Conservation (phyloP, 164 flowering plant species). For the Umbilicus rupestris region DNA sequence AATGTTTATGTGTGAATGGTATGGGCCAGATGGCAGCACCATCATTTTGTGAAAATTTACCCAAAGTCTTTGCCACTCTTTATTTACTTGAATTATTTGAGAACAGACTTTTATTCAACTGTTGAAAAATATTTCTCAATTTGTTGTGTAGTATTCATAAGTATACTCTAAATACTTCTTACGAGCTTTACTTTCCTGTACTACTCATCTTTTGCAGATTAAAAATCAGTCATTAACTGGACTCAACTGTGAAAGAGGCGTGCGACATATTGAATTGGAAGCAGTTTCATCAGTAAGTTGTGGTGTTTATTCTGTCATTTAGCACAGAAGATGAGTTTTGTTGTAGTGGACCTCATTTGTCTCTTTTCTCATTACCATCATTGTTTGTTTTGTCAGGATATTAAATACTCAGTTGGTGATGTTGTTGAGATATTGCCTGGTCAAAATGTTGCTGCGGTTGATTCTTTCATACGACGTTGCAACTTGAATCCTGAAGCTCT, state of each 20-base stretch:
- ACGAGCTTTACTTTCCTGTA: neutral
- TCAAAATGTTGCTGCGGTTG: conserved; percentile 61
- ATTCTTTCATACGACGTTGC: conserved; percentile 71
- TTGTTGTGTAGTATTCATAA: neutral
- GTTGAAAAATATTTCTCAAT: neutral
- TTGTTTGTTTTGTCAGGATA: conserved; percentile 28
- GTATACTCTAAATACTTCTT: neutral
- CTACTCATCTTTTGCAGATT: conserved; percentile 25
- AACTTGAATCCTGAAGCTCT: conserved; percentile 65
- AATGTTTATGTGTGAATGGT: neutral
- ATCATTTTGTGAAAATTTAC: neutral
- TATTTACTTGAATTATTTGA: neutral
- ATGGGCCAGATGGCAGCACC: neutral
- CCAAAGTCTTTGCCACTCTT: neutral
- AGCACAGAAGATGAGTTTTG: neutral
- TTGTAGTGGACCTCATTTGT: neutral
- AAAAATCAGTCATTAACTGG: conserved; percentile 46
- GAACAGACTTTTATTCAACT: neutral
- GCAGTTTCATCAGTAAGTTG: conserved; percentile 63
- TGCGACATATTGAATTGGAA: conserved; percentile 83
- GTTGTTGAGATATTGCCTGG: conserved; percentile 77
- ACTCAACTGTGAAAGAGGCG: conserved; percentile 53
- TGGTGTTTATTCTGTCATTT: neutral
- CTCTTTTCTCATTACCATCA: neutral
- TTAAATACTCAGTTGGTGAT: conserved; percentile 78